These are phyloP conservation scores for Elymus sibiricus DNA, from an alignment of 176 grass and related monocot genomes.

Conservation along the genomic window DNA sequence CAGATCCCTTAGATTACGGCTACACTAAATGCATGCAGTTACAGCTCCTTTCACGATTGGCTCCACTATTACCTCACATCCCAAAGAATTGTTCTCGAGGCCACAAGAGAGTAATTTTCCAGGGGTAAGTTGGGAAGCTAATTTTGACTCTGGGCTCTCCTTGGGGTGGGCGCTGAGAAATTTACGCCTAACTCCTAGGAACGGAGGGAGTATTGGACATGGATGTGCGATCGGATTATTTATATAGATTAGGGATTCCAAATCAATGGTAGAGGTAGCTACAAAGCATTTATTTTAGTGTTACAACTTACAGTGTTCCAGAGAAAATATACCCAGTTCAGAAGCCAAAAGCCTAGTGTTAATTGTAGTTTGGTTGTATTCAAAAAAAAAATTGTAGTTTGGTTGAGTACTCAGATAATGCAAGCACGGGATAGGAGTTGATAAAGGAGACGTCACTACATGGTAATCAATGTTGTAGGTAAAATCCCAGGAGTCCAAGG, in stretches of 20 bases:
- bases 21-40: no score
- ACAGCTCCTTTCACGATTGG: no score
- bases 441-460: neutral
- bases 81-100: no score
- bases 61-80: no score
- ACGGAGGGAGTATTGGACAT: neutral
- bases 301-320: neutral
- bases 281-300: neutral
- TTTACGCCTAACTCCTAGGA: no score
- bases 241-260: neutral
- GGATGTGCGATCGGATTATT: neutral
- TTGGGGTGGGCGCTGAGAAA: no score
- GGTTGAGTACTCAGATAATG: neutral
- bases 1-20: no score
- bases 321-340: neutral
- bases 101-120: no score
- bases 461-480: neutral
- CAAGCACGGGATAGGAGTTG: neutral
- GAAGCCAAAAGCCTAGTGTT: neutral
- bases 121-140: no score
- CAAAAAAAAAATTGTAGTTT: neutral
- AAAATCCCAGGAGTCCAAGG: neutral
- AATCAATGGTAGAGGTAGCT: neutral
- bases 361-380: neutral
- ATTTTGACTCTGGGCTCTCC: no score